These are phyloP conservation scores for Ophiostoma tasmaniense DNA, from an alignment of 2,329 filamentous ascomycete species.

Conservation along the genomic window DNA sequence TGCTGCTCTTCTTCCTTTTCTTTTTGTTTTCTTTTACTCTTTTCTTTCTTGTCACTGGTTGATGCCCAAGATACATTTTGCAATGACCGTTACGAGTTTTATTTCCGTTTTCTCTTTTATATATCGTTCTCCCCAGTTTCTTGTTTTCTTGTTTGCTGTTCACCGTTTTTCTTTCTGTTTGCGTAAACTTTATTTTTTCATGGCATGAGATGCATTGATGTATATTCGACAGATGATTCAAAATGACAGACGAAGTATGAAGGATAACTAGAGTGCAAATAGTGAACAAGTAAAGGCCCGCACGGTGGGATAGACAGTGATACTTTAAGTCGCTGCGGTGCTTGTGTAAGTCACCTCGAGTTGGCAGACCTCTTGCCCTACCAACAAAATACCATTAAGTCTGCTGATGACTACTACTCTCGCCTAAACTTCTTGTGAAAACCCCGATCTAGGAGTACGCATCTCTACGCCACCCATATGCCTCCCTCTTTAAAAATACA, in stretches of 20 bases:
- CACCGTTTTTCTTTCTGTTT: not conserved
- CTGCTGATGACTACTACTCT: too few species aligned
- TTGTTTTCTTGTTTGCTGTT: conserved; percentile 1
- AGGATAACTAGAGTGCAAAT: not conserved
- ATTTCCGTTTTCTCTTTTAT: not conserved
- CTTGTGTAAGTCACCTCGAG: too few species aligned
- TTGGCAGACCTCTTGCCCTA: too few species aligned
- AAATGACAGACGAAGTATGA: conserved; percentile 9
- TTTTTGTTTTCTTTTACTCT: not conserved
- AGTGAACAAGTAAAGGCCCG: too few species aligned
- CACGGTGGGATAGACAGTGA: too few species aligned
- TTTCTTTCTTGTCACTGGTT: not conserved
- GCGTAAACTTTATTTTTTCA: not conserved
- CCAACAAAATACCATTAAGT: too few species aligned
- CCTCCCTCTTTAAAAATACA: too few species aligned
- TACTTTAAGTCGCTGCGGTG: too few species aligned
- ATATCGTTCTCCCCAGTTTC: not conserved
- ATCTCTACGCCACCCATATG: too few species aligned
- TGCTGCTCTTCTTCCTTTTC: not conserved
- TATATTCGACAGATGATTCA: conserved; percentile 2
- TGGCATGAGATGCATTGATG: not conserved
- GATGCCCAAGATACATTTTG: too few species aligned
- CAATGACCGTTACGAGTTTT: not conserved
- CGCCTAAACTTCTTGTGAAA: too few species aligned
- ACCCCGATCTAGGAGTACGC: too few species aligned